Evolutionary conservation across 495 filamentous ascomycete genomes (phyloP).

Genomic region (Penicillium canariense): DNA sequence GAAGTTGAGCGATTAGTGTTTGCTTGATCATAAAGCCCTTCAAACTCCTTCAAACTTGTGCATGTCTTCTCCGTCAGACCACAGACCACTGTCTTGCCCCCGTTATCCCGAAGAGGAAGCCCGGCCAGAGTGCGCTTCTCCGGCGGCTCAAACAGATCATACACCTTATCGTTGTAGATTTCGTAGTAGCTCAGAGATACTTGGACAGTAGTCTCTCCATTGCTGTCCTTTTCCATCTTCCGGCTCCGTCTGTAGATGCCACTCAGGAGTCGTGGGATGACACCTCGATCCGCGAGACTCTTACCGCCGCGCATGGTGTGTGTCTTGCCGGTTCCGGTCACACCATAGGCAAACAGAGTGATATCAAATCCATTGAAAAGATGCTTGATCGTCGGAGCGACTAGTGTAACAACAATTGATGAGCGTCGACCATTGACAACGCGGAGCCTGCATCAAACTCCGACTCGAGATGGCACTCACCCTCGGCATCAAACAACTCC

Average conservation of each 20-base stretch:
- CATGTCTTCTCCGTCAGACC: constrained; percentile 86
- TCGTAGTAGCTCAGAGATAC: constrained; percentile 94
- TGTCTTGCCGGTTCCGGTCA: constrained; percentile 95
- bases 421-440: constrained; percentile 18
- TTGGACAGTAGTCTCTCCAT: constrained; percentile 67
- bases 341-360: constrained; percentile 93
- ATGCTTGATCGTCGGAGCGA: constrained; percentile 78
- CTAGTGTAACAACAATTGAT: constrained; percentile 51
- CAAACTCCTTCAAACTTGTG: constrained; percentile 87
- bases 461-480: constrained; percentile 43
- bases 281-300: constrained; percentile 80
- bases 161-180: constrained; percentile 97
- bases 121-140: constrained; percentile 87
- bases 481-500: constrained; percentile 83
- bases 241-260: constrained; percentile 79
- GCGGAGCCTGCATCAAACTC: not conserved
- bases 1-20: constrained; percentile 91
- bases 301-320: constrained; percentile 98
- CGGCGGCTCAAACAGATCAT: constrained; percentile 85
- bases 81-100: constrained; percentile 85
- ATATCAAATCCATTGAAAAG: constrained; percentile 93
- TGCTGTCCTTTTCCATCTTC: constrained; percentile 83
- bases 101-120: constrained; percentile 84
- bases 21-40: constrained; percentile 86
- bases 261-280: constrained; percentile 86